Base-by-base conservation (phyloP, 352 stramenopile species). In the Globisporangium barbulae region DNA sequence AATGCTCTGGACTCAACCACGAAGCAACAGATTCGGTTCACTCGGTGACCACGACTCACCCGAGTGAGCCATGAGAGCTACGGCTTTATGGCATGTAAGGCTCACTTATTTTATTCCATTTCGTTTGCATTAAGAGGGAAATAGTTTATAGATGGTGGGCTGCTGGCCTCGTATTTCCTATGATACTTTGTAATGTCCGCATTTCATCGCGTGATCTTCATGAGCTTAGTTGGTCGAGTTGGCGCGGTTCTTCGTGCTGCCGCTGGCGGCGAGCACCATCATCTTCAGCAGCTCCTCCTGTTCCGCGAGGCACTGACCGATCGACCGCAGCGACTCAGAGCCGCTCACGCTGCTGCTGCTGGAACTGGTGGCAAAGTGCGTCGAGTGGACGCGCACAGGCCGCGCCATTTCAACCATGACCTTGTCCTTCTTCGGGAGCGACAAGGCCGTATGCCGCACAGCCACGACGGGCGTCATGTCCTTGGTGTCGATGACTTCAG, bases 401-500 rank as follows among this genome's bases (percentile, higher is more conserved):
- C 54, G 54, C 22, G 37, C 17, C 15, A 33, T 25, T 5, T 25
- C 22, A 12, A 35, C 21, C 47, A 53, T 35, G 12, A n/a, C n/a
- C 35, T 41, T 41, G 25, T 54, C 25, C 48, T 54, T 31, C 22
- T 59, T 41, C 13, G 31, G 12, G 5, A 33, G 5, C 10, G 30
- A 25, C 30, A 3, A 48, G 9, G 37, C 8, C 17, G 42, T 22
- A 4, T 25, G 31, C 37, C 41, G 22, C 17, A 48, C 21, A 54
- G 13, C 31, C 42, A 31, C 22, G 39, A 65, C 17, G 22, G 72
- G 64, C 33, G 72, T 63, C 77, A 83, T 83, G 22, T 83, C 70
- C 35, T 64, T 80, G 30, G 77, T 85, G 55, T 85, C 77, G 22
- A 83, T 81, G 19, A 81, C 75, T 52, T 85, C 77, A 3, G 71